These are phyloP conservation scores for Termitomyces sp. DNA, from an alignment of 768 basidiomycete genomes.

Conservation along the genomic window DNA sequence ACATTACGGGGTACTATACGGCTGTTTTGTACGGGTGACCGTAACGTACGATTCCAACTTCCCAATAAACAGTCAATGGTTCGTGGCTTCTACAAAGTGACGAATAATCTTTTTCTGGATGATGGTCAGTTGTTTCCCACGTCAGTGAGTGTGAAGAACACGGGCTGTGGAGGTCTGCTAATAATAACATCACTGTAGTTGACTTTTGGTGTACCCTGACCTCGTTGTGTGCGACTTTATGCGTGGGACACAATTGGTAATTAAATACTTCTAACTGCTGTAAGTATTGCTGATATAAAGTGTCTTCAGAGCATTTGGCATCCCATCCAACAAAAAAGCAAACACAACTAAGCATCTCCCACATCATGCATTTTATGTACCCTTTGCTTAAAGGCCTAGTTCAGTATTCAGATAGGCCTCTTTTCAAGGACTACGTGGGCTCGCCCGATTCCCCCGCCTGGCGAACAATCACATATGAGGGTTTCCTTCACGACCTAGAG, in stretches of 20 bases:
- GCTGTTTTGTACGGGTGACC: too few species aligned
- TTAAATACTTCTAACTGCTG: not conserved
- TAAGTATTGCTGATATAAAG: not conserved
- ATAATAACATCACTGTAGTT: not conserved
- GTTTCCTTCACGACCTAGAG: not conserved
- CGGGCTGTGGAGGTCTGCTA: not conserved
- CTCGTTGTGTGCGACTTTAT: not conserved
- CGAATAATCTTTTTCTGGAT: not conserved
- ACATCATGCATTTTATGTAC: constrained; percentile 10
- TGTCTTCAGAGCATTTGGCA: not conserved
- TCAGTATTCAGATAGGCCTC: not conserved
- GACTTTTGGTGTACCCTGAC: not conserved
- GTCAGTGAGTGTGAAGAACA: not conserved
- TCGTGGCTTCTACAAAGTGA: not conserved
- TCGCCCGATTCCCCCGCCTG: constrained; percentile 2
- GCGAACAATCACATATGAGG: constrained; percentile 4
- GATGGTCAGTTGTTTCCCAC: not conserved
- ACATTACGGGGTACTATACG: too few species aligned
- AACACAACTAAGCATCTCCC: not conserved
- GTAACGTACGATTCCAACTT: too few species aligned
- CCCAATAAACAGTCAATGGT: too few species aligned
- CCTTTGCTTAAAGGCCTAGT: constrained; percentile 1
- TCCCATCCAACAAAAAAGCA: not conserved
- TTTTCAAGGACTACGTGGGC: constrained; percentile 5
- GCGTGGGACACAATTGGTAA: not conserved